Evolutionary conservation across 2,329 filamentous ascomycete genomes (phyloP).

Genomic region (Colletotrichum cordylinicola): DNA sequence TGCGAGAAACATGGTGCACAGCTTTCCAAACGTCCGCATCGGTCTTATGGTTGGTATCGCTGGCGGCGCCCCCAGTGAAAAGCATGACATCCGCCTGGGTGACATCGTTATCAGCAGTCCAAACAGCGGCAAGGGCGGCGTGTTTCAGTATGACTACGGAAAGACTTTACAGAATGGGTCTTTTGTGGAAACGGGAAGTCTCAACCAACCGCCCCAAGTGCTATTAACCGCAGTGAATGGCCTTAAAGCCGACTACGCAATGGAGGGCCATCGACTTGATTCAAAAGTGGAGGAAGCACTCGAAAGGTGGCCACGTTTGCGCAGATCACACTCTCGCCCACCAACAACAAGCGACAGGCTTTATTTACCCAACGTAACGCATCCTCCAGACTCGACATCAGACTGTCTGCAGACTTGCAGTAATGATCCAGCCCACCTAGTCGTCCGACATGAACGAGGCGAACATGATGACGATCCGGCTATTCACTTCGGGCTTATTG

Average conservation of each 20-base stretch:
- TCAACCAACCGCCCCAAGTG: constrained; percentile 23
- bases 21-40: constrained; percentile 1
- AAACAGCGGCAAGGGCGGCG: neutral
- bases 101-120: constrained; percentile 14
- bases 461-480: neutral
- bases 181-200: constrained; percentile 19
- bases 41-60: constrained; percentile 10
- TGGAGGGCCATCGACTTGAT: constrained; percentile 20
- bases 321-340: neutral
- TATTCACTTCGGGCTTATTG: constrained; percentile 30
- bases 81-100: constrained; percentile 9
- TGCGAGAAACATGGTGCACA: neutral
- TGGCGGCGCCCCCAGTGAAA: neutral
- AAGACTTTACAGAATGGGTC: neutral
- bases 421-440: neutral
- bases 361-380: neutral
- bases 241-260: constrained; percentile 2
- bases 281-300: neutral
- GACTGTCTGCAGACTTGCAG: neutral
- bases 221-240: constrained; percentile 18
- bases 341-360: neutral
- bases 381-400: neutral
- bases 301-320: neutral
- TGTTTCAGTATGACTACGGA: constrained; percentile 21
- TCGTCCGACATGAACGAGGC: neutral